phyloP scores from a whole-genome alignment of 169 alveolate species.

The Plasmodium vivax region DNA sequence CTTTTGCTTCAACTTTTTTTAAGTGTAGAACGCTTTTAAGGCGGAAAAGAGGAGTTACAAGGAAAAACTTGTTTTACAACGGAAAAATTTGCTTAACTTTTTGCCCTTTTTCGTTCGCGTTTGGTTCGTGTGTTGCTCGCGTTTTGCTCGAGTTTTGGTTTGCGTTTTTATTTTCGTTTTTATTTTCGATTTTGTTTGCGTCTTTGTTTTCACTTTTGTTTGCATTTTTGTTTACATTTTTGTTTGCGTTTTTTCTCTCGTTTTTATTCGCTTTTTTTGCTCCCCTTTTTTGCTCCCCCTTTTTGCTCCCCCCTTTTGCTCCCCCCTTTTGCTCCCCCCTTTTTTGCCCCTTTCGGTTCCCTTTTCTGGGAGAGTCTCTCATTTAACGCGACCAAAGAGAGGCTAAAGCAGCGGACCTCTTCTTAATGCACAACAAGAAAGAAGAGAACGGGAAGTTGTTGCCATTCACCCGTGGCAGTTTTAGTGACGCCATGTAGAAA shows the following conservation, averaged over 20 bases:
- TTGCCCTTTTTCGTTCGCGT: neutral
- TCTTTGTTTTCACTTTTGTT: neutral
- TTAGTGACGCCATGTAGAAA: neutral
- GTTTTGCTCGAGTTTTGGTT: neutral
- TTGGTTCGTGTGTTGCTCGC: neutral
- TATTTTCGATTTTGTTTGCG: neutral
- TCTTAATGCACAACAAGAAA: slow-evolving; percentile 40
- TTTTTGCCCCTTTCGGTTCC: neutral
- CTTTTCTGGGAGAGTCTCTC: slow-evolving; percentile 8
- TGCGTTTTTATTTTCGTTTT: neutral
- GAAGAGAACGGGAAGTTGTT: neutral
- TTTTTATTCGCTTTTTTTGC: neutral
- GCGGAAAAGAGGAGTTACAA: neutral
- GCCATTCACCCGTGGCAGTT: neutral
- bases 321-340: neutral
- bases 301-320: neutral
- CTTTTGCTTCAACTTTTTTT: slow-evolving; percentile 10
- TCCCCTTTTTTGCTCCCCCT: neutral
- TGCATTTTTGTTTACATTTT: neutral
- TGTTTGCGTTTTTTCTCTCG: neutral
- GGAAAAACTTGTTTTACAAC: neutral
- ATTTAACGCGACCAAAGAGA: neutral
- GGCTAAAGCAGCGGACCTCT: neutral
- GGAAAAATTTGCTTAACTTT: neutral
- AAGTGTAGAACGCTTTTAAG: neutral